Evolutionary conservation across 768 basidiomycete genomes (phyloP).

Genomic region (Boletus reticulatus): DNA sequence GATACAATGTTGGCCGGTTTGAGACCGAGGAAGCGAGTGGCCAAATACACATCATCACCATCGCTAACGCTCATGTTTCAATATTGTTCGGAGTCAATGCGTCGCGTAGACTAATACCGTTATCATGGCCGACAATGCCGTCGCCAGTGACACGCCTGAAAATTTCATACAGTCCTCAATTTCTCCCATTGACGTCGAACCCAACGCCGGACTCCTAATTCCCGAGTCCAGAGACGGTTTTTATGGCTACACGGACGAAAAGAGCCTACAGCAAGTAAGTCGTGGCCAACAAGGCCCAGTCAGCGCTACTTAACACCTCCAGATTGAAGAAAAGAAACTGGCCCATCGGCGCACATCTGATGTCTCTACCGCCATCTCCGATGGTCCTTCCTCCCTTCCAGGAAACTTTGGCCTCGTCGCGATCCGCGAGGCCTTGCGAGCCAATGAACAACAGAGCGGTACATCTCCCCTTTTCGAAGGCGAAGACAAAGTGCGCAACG

Average conservation of each 20-base stretch:
- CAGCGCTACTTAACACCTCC: background rate
- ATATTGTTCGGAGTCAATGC: background rate
- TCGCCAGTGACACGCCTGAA: background rate
- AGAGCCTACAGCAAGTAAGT: conserved; percentile 69
- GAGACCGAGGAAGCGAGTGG: background rate
- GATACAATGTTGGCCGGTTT: background rate
- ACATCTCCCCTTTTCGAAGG: conserved; percentile 29
- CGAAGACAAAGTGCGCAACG: conserved; percentile 36
- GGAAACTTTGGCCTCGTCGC: conserved; percentile 41
- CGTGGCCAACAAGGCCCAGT: background rate
- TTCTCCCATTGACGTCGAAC: conserved; percentile 9
- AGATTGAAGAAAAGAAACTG: conserved; percentile 77
- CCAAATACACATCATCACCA: conserved; percentile 13
- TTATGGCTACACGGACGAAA: conserved; percentile 80
- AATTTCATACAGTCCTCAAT: background rate
- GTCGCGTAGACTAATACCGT: background rate
- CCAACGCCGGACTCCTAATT: conserved; percentile 34
- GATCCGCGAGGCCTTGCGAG: conserved; percentile 30
- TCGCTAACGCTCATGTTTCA: background rate
- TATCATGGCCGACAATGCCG: conserved; percentile 17
- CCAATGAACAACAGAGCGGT: conserved; percentile 12
- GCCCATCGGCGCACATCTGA: conserved; percentile 66
- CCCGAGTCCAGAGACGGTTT: conserved; percentile 66
- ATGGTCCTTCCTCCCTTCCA: conserved; percentile 32
- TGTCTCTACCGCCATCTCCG: conserved; percentile 27